Conservation (phyloP, 2,329 filamentous ascomycete species). For the Achaetomium macrosporum region DNA sequence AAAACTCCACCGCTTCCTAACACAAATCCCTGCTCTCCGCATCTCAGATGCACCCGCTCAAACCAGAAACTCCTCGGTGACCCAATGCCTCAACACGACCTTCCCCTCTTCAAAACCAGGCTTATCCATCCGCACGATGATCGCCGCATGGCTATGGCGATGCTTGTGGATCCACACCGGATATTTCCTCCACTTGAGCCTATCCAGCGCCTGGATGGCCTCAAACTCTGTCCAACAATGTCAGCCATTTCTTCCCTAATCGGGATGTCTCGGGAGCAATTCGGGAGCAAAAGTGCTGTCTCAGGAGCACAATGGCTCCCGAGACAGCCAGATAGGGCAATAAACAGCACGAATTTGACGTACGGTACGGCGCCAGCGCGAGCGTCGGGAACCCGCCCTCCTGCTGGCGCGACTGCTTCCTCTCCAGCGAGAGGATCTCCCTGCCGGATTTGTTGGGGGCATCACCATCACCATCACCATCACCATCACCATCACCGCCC, state of each 20-base stretch:
- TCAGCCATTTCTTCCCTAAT: too few species aligned
- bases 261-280: too few species aligned
- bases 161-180: conserved; percentile 70
- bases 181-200: conserved; percentile 58
- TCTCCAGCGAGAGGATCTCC: conserved; percentile 38
- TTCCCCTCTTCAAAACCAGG: conserved; percentile 67
- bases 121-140: conserved; percentile 70
- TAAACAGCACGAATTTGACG: too few species aligned
- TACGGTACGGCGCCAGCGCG: conserved; percentile 68
- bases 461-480: conserved; percentile 24
- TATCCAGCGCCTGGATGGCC: conserved; percentile 74
- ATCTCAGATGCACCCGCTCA: neutral
- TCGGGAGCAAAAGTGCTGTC: too few species aligned
- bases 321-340: too few species aligned
- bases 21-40: too few species aligned
- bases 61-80: conserved; percentile 63
- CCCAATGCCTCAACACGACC: conserved; percentile 74
- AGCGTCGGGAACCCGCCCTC: conserved; percentile 58
- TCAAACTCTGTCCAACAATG: too few species aligned
- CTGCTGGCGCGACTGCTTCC: conserved; percentile 35
- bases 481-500: conserved; percentile 25
- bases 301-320: too few species aligned
- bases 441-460: conserved; percentile 16
- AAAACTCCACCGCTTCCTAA: too few species aligned
- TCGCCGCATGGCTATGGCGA: conserved; percentile 81